Base-by-base conservation (phyloP, 176 grass and related monocot genomes). In the Rhynchospora pubera region DNA sequence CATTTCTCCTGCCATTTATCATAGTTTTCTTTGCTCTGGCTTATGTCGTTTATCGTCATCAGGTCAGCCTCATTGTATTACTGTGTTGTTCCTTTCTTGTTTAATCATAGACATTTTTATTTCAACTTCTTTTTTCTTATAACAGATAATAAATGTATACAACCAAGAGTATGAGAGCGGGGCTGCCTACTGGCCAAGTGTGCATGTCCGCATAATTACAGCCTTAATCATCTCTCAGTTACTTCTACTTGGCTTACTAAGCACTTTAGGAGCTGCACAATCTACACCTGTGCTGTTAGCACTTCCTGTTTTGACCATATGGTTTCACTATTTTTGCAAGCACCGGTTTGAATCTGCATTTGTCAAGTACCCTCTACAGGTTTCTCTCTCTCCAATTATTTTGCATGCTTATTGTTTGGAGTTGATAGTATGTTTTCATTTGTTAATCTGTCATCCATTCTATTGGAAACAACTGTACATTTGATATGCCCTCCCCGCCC, bases 101-200 rank as follows among this genome's bases (percentile, higher is more conserved):
- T 70, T 47, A 57, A 82, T 21, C 12, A 39, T 30, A 73, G 13
- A 73, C 70, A 19, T 72, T 15, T 53, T 32, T 59, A 7, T 77
- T 23, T 85, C 5, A 50, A 53, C 16, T 9, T 34, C 2, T 87
- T 74, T 79, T 66, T 1, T 53, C 46, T 34, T 83, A 28, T 34
- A 43, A 34, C 68, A 99, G 97, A 93, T 96, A 79, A 99, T 99
- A 85, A 99, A 99, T 86, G 97, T 99, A n/a, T 99, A 99, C 85
- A 91, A 99, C 65, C 97, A 96, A 89, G 91, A 99, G 87, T 99
- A 99, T 72, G 97, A 99, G 71, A 99, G 93, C 42, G 93, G 50
- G 7, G 97, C 97, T 77, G 93, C 93, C 51, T 99, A 96, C 88
- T 99, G 97, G 97, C 97, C 97, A 63, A 94, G 91, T 80, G 97